Evolutionary conservation across 805 yeast species (phyloP).

Genomic region (Tetrapisispora nanseiensis): DNA sequence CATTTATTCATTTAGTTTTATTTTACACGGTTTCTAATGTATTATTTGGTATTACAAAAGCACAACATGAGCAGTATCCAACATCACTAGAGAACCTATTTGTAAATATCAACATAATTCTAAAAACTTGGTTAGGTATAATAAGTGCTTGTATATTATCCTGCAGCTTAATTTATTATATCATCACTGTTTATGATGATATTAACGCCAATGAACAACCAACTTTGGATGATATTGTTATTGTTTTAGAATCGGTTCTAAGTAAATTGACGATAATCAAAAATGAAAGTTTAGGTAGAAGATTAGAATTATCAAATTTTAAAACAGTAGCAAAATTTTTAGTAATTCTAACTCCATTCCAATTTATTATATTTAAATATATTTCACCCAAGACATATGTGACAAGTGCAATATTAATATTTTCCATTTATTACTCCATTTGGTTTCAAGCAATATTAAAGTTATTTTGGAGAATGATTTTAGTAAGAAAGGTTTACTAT

Average conservation of each 20-base stretch:
- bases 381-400: constrained; percentile 11
- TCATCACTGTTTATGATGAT: constrained; percentile 14
- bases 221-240: constrained; percentile 25
- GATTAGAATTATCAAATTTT: neutral
- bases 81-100: too few relatives aligned
- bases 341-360: constrained; percentile 14
- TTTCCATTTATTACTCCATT: constrained; percentile 16
- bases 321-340: neutral
- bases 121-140: constrained; percentile 16
- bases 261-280: constrained; percentile 19
- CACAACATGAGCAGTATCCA: too few relatives aligned
- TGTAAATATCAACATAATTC: neutral
- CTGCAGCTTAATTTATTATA: constrained; percentile 14
- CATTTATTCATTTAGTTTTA: constrained; percentile 18
- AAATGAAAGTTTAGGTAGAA: constrained; percentile 7
- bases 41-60: too few relatives aligned
- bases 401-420: constrained; percentile 4
- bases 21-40: constrained; percentile 11
- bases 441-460: constrained; percentile 23
- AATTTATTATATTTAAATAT: constrained; percentile 10
- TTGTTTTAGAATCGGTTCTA: constrained; percentile 16
- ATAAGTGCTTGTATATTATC: constrained; percentile 9
- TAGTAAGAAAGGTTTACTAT: constrained; percentile 13
- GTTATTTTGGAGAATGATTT: constrained; percentile 21
- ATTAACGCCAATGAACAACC: constrained; percentile 22